phyloP scores from a whole-genome alignment of 306 rosid species.

The Herpetospermum pedunculosum region DNA sequence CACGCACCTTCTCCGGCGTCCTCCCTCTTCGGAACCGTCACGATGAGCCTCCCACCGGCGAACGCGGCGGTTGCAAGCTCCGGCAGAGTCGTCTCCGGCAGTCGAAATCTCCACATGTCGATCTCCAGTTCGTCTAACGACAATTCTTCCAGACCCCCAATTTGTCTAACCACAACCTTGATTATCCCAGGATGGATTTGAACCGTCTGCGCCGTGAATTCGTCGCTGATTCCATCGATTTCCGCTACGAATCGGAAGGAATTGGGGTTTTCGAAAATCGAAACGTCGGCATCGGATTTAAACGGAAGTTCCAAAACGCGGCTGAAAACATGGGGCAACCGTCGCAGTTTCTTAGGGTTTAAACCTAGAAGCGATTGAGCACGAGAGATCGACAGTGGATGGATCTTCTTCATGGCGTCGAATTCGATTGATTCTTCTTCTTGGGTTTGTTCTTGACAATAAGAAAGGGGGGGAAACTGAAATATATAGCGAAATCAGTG shows the following conservation, averaged over 20 bases:
- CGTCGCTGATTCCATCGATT: conserved; percentile 29
- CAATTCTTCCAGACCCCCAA: conserved; percentile 42
- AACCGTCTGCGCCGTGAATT: conserved; percentile 55
- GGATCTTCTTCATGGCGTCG: conserved; percentile 57
- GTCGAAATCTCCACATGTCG: conserved; percentile 89
- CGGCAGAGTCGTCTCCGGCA: conserved; percentile 81
- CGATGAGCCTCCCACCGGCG: conserved; percentile 68
- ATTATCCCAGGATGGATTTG: conserved; percentile 88
- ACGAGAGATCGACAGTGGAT: conserved; percentile 52
- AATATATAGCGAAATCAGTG: conserved; percentile 13
- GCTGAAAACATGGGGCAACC: conserved; percentile 85
- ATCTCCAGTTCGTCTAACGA: conserved; percentile 60
- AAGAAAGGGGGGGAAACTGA: neutral
- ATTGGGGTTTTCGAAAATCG: conserved; percentile 50
- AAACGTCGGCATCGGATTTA: conserved; percentile 80
- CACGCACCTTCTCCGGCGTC: conserved; percentile 27
- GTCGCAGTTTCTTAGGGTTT: conserved; percentile 64
- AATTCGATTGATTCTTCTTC: neutral
- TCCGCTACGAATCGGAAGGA: conserved; percentile 81
- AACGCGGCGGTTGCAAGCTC: conserved; percentile 81
- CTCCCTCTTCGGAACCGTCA: conserved; percentile 77
- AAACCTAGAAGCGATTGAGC: conserved; percentile 38
- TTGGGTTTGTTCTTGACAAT: neutral
- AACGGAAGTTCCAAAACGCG: conserved; percentile 85
- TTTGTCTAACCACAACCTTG: conserved; percentile 69